A percentile compares a stretch with the other conserved stretches of the same genome.
phyloP scores from a whole-genome alignment of 148 eudicot species.

The Euryodendron excelsum region DNA sequence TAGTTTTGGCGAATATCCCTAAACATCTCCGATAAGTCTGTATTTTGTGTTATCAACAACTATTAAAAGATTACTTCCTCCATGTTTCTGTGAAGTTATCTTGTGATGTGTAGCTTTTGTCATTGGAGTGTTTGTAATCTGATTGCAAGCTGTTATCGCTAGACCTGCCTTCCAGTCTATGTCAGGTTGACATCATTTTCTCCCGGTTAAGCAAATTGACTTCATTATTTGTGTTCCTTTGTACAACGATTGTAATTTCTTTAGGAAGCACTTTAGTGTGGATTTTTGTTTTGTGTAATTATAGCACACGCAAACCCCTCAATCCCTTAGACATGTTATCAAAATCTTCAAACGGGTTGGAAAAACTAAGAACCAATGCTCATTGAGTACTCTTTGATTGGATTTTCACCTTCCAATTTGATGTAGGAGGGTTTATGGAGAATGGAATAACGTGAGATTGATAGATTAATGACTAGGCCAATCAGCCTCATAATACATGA shows the following conservation, averaged over 20 bases:
- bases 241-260: neutral
- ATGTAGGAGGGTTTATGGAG: neutral
- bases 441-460: neutral
- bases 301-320: neutral
- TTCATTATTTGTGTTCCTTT: neutral
- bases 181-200: neutral
- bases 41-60: neutral
- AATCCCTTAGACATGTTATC: neutral
- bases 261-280: no score
- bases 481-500: neutral
- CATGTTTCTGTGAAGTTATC: conserved; percentile 4
- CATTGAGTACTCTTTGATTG: neutral
- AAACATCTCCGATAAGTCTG: neutral
- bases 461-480: neutral
- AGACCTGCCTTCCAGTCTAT: neutral
- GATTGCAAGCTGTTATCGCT: neutral
- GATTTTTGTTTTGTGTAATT: no score
- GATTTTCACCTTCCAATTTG: neutral
- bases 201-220: neutral
- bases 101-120: neutral
- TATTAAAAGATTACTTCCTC: neutral
- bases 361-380: neutral
- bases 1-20: neutral
- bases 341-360: neutral
- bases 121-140: neutral